Base-by-base conservation (phyloP, 2,329 filamentous ascomycete species). In the Diaporthe ampelina region DNA sequence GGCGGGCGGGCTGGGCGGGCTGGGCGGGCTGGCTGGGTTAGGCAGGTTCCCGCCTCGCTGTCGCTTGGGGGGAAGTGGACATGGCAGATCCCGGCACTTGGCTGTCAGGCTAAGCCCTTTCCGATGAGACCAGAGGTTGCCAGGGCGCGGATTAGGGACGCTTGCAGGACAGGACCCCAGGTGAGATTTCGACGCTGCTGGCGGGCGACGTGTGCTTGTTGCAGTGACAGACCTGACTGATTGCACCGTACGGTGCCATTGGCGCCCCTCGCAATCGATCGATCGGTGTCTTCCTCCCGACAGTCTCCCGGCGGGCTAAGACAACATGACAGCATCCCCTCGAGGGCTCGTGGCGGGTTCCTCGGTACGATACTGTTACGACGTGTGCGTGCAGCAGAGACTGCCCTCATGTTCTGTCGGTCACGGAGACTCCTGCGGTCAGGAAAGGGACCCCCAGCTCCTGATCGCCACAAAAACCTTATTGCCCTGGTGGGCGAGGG, bases 381-480 rank as follows among this genome's bases (percentile, higher is more conserved):
- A 68, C 63, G 48, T 54, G 45, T 68, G 63, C 45, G 45, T 40
- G 45, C 63, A 67, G 63, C 29, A 67, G n/a, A 37, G 45, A 52
- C 45, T 67, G 48, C 32, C 32, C 37, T 37, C 21, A 63, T 45
- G 29, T 68, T 68, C 13, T 68, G 63, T 68, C 63, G 63, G 63
- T 68, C 63, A 68, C 63, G 63, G 63, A 68, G 63, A 68, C 63
- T 68, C 63, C 63, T 68, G 63, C 63, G 63, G 48, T 68, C 63
- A 68, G 48, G 63, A 68, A 65, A 68, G 48, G 63, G 32, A 19
- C 63, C 63, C 63, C 63, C 63, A 68, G 63, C 63, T 68, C 63
- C 63, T 68, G 63, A 54, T 68, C 63, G 63, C 63, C 63, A 68
- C 63, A 54, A 68, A 68, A 68, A 35, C 54, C 71, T 73, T 73